A percentile compares a stretch with the other conserved stretches of the same genome.
Conservation (phyloP, 108 stramenopile species). For the Skeletonema marinoi region DNA sequence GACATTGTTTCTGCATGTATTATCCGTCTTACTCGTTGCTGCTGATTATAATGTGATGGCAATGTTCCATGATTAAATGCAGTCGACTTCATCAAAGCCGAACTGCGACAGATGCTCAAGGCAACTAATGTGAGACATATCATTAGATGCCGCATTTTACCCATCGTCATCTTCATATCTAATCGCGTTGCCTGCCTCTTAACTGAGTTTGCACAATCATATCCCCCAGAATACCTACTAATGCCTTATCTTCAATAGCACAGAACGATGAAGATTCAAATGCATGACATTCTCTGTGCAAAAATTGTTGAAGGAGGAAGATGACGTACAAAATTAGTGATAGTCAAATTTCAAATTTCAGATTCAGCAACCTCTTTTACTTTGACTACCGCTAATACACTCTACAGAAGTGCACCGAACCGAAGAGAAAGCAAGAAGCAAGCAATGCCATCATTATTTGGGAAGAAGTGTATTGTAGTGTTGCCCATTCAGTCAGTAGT, state of each 20-base stretch:
- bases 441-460: too few species aligned
- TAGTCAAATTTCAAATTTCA: too few species aligned
- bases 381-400: too few species aligned
- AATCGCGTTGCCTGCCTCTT: not conserved
- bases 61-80: not conserved
- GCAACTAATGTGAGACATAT: not conserved
- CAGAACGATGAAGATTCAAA: not conserved
- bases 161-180: not conserved
- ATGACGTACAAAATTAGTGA: too few species aligned
- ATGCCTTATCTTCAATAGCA: not conserved
- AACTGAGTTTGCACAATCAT: not conserved
- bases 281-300: too few species aligned
- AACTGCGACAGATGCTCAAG: not conserved
- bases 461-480: too few species aligned
- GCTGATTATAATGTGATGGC: slow-evolving; percentile 1
- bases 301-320: too few species aligned
- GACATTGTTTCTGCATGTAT: not conserved
- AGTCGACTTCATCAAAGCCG: not conserved
- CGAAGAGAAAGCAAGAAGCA: too few species aligned
- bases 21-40: not conserved
- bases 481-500: not conserved
- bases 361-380: too few species aligned
- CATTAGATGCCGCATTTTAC: not conserved
- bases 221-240: not conserved
- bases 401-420: too few species aligned